phyloP scores from a whole-genome alignment of 345 rosid genomes.

The Lumnitzera littorea region DNA sequence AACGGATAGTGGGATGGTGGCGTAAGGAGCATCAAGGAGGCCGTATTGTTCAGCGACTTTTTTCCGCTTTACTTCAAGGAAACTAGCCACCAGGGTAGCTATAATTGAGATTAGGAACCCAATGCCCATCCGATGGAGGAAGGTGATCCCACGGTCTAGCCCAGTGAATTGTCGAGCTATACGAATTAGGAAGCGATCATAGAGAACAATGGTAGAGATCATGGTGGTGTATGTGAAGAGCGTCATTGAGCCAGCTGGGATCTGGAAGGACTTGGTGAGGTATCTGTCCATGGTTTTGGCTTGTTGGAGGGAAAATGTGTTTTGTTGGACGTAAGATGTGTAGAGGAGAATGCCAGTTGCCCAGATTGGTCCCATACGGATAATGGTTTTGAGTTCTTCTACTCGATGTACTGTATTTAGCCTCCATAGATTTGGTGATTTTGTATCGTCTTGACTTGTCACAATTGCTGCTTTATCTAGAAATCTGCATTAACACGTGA shows the following conservation, averaged over 20 bases:
- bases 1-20: conserved; percentile 52
- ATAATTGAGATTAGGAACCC: conserved; percentile 63
- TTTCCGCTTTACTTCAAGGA: conserved; percentile 63
- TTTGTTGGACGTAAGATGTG: conserved; percentile 73
- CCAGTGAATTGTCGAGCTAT: conserved; percentile 54
- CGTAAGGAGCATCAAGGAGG: conserved; percentile 32
- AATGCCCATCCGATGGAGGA: conserved; percentile 75
- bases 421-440: conserved; percentile 58
- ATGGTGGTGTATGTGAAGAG: conserved; percentile 71
- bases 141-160: conserved; percentile 67
- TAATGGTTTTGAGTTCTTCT: conserved; percentile 71
- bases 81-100: conserved; percentile 75
- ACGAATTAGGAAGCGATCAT: conserved; percentile 61
- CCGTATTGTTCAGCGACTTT: conserved; percentile 43
- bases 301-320: conserved; percentile 76
- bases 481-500: conserved; percentile 31
- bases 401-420: conserved; percentile 78
- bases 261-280: conserved; percentile 57
- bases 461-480: conserved; percentile 78
- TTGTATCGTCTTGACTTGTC: conserved; percentile 40
- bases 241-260: conserved; percentile 86
- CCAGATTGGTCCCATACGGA: conserved; percentile 93
- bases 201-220: conserved; percentile 60
- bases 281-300: conserved; percentile 84
- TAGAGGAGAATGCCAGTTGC: conserved; percentile 73